Conservation (phyloP, 345 rosid genomes). For the Bruguiera gymnorhiza region DNA sequence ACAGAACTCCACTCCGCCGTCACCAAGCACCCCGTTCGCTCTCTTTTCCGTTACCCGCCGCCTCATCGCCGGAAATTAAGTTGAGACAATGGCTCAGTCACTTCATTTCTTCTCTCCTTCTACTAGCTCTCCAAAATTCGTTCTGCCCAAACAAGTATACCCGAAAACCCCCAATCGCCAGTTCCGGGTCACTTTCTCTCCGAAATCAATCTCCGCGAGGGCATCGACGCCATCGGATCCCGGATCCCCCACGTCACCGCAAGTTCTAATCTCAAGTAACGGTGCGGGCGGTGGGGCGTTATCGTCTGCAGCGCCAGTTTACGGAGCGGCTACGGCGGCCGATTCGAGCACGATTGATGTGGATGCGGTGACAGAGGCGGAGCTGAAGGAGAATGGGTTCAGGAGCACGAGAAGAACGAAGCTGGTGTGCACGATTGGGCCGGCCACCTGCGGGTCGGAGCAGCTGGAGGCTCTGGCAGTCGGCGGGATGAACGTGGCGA, state of each 20-base stretch:
- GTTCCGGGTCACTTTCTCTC: slow-evolving; percentile 23
- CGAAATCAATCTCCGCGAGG: slow-evolving; percentile 34
- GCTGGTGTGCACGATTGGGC: slow-evolving; percentile 94
- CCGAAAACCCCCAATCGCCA: slow-evolving; percentile 32
- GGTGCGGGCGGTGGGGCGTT: slow-evolving; percentile 35
- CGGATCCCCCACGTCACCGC: slow-evolving; percentile 30
- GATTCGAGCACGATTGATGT: slow-evolving; percentile 58
- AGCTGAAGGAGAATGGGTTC: slow-evolving; percentile 98
- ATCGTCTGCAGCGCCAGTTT: background rate
- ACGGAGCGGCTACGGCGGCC: slow-evolving; percentile 5
- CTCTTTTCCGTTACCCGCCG: background rate
- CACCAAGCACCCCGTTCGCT: background rate
- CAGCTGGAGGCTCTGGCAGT: slow-evolving; percentile 86
- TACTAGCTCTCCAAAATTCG: slow-evolving; percentile 33
- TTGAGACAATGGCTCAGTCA: slow-evolving; percentile 56
- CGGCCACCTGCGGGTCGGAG: slow-evolving; percentile 79
- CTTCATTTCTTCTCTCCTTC: slow-evolving; percentile 54
- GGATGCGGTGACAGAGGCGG: slow-evolving; percentile 86
- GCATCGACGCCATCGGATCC: slow-evolving; percentile 50
- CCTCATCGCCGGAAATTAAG: slow-evolving; percentile 5
- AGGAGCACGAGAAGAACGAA: slow-evolving; percentile 96
- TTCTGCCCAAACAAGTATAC: slow-evolving; percentile 34
- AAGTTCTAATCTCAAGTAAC: slow-evolving; percentile 50
- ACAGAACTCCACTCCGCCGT: background rate
- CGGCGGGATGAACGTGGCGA: slow-evolving; percentile 98